Percentiles rank a stretch among this genome's conserved stretches.
Conservation (phyloP, 2,329 filamentous ascomycete species). For the Ceratocystis colombiana region DNA sequence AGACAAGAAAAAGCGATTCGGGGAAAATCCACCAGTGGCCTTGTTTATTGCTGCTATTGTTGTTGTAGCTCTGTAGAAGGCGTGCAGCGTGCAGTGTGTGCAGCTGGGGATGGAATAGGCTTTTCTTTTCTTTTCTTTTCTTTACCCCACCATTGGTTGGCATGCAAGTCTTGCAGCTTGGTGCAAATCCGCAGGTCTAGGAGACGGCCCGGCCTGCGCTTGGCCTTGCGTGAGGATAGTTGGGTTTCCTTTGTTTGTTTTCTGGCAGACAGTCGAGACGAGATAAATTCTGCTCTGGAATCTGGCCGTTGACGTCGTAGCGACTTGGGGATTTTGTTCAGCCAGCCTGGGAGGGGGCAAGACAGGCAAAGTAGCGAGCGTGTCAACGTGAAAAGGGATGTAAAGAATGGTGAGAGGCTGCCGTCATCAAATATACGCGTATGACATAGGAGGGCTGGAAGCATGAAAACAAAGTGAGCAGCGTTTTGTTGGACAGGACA, state of each 20-base stretch:
- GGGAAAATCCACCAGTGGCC: constrained; percentile 13
- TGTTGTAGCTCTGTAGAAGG: neutral
- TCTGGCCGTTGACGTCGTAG: no score
- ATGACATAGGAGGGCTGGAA: neutral
- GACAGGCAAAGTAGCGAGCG: neutral
- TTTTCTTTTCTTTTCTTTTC: no score
- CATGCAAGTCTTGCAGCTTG: constrained; percentile 2
- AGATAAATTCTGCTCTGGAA: no score
- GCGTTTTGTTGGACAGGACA: neutral
- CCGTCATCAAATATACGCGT: neutral
- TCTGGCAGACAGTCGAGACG: no score
- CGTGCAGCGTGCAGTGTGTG: neutral
- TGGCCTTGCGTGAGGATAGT: no score
- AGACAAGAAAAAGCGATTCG: neutral
- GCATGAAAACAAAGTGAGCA: neutral
- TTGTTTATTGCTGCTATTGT: constrained; percentile 14
- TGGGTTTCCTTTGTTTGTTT: no score
- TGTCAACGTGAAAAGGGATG: constrained; percentile 6
- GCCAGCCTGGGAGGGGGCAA: neutral
- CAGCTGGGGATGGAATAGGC: neutral
- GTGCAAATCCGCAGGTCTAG: neutral
- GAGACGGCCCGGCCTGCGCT: neutral
- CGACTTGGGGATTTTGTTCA: no score
- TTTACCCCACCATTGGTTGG: constrained; percentile 22
- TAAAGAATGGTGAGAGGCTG: neutral